Evolutionary conservation across 208 protist species (phyloP), one percentile per base, ranked within the genome.

Genomic region (Paratrypanosoma confusum): DNA sequence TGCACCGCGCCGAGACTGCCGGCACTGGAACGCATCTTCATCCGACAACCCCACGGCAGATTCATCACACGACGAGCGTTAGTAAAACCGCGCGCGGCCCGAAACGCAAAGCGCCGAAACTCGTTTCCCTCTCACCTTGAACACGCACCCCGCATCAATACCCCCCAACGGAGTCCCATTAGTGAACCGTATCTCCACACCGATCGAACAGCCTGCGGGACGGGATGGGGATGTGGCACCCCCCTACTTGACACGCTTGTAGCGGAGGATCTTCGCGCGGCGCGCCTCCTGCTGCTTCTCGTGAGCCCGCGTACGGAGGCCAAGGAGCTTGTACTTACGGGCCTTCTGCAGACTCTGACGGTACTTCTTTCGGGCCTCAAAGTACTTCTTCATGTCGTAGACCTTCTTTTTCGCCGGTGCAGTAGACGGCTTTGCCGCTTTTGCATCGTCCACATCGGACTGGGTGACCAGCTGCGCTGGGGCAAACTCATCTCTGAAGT

Each of bases 311-410:
- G 84, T 93, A 31, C 80, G 77, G 13, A 90, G 32, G 14, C 78
- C 61, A 70, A 90, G 84, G 18, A 93, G 58, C 44, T 87, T 83
- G 50, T 70, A 81, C 65, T 90, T 90, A 26, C 84, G 69, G 11
- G 80, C 53, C 65, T 93, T 90, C 17, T 75, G 74, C 48, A 93
- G 50, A 22, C 47, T 74, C 54, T 90, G 74, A 36, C 81, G 64
- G 62, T 93, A 90, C 68, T 91, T 90, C 55, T 88, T 90, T 1
- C 77, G 46, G 10, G 71, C 68, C 26, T 94, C 86, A 10, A 67
- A 49, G 59, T 88, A 90, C 60, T 94, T 94, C 58, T 84, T 85
- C 71, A 89, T 78, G 57, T 95, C 86, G 57, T 91, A 95, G n/a
- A 81, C 51, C 66, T 88, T 87, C 35, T 78, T 82, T 65, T 95